Conservation (phyloP, 2,329 filamentous ascomycete genomes). For the Dendrostoma leiphaemia region DNA sequence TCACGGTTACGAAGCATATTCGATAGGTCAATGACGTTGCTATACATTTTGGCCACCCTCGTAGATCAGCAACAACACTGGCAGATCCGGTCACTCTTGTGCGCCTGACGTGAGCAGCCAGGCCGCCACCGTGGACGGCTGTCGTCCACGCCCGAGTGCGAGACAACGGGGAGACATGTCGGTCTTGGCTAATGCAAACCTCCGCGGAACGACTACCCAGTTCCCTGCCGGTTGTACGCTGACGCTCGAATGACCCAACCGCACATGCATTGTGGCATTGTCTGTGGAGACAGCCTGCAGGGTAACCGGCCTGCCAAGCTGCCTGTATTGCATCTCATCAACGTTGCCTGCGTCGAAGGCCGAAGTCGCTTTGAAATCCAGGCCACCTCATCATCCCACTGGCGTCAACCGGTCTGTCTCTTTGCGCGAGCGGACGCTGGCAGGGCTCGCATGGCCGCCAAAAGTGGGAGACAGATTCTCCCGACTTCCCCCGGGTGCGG, state of each 20-base stretch:
- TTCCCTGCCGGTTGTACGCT: neutral
- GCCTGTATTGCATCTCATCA: no score
- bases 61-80: neutral
- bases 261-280: neutral
- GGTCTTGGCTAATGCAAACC: neutral
- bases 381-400: neutral
- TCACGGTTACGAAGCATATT: neutral
- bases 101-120: neutral
- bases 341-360: neutral
- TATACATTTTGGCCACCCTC: neutral
- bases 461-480: neutral
- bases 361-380: neutral
- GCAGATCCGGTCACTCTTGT: no score
- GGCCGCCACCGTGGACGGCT: neutral
- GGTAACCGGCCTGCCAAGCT: neutral
- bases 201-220: no score
- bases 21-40: slow-evolving; percentile 2
- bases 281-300: neutral
- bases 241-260: neutral
- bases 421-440: neutral
- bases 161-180: neutral
- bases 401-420: neutral
- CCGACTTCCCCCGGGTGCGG: slow-evolving; percentile 10
- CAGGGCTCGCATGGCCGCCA: neutral
- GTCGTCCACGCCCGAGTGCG: neutral